A percentile compares a stretch with the other conserved stretches of the same genome.
Conservation (phyloP, 306 rosid species). For the Albizia julibrissin region DNA sequence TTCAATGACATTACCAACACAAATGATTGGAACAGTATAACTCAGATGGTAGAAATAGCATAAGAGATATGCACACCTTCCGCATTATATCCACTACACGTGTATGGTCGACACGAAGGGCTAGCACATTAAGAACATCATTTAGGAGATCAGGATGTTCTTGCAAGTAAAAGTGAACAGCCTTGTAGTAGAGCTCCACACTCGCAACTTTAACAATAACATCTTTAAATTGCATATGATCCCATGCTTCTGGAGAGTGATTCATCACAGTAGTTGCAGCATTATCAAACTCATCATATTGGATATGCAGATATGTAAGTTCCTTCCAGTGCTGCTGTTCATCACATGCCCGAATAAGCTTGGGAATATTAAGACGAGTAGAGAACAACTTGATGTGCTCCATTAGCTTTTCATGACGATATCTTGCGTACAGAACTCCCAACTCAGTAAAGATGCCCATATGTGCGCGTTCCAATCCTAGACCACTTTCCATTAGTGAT, state of each 20-base stretch:
- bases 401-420: slow-evolving; percentile 90
- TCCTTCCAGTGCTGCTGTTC: slow-evolving; percentile 98
- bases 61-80: slow-evolving; percentile 56
- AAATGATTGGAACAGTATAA: not conserved
- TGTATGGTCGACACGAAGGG: slow-evolving; percentile 95
- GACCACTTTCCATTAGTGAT: slow-evolving; percentile 95
- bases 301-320: slow-evolving; percentile 83
- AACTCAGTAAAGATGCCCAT: slow-evolving; percentile 97
- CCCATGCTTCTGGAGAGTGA: slow-evolving; percentile 99
- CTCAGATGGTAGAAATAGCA: not conserved
- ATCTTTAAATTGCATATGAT: slow-evolving; percentile 98
- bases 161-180: slow-evolving; percentile 94
- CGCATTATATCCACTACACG: slow-evolving; percentile 96
- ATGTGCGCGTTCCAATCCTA: slow-evolving; percentile 93
- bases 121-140: slow-evolving; percentile 89
- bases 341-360: slow-evolving; percentile 97
- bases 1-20: slow-evolving; percentile 20
- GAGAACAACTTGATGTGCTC: slow-evolving; percentile 94
- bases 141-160: slow-evolving; percentile 93
- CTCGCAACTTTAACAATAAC: slow-evolving; percentile 93
- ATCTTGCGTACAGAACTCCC: slow-evolving; percentile 97
- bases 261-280: slow-evolving; percentile 96
- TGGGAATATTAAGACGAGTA: slow-evolving; percentile 90
- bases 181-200: slow-evolving; percentile 92
- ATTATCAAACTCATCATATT: slow-evolving; percentile 95